Evolutionary conservation across 192 early-diverging fungal species (phyloP).

Genomic region (Diversispora epigaea): DNA sequence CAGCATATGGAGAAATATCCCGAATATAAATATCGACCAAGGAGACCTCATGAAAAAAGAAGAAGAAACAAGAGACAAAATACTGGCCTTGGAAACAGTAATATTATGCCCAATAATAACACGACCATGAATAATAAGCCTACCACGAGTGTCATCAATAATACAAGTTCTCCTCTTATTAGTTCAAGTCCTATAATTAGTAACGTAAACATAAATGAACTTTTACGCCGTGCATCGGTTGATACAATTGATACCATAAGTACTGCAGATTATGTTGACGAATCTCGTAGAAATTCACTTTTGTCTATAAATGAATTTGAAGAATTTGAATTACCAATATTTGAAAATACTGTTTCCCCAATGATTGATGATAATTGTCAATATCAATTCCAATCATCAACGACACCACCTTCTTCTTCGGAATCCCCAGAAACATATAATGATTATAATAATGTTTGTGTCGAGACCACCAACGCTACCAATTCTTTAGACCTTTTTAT

Average conservation of each 20-base stretch:
- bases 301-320: background rate
- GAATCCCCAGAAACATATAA: background rate
- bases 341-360: background rate
- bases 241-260: background rate
- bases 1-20: slow-evolving; percentile 38
- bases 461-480: background rate
- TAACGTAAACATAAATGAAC: background rate
- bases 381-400: background rate
- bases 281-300: background rate
- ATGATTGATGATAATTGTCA: background rate
- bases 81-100: background rate
- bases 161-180: background rate
- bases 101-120: background rate
- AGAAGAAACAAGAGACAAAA: slow-evolving; percentile 24
- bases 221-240: background rate
- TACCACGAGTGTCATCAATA: background rate
- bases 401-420: background rate
- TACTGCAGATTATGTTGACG: background rate
- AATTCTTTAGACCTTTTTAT: slow-evolving; percentile 3
- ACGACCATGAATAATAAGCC: background rate
- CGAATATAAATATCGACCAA: slow-evolving; percentile 35
- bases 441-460: background rate
- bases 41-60: slow-evolving; percentile 32
- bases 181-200: background rate
- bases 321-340: background rate